Evolutionary conservation across 2,329 filamentous ascomycete species (phyloP).

Genomic region (Pezicula rhizophila): DNA sequence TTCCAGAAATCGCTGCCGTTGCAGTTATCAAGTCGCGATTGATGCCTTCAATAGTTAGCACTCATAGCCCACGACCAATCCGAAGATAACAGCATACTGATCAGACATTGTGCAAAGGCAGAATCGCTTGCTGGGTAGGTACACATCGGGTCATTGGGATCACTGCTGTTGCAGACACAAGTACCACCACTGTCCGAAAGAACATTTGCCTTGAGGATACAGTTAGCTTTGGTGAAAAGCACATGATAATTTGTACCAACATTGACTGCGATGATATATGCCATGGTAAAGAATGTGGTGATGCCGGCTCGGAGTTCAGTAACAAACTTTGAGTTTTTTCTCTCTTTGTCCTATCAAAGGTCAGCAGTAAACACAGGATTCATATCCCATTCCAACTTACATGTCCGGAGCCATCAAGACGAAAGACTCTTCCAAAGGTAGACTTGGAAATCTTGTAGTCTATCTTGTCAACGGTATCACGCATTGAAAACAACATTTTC

Average conservation of each 20-base stretch:
- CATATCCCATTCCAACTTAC: constrained; percentile 35
- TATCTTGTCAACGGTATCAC: constrained; percentile 20
- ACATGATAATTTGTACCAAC: constrained; percentile 30
- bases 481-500: constrained; percentile 8
- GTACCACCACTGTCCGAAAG: constrained; percentile 72
- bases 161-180: constrained; percentile 50
- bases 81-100: constrained; percentile 17
- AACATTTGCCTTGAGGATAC: constrained; percentile 55
- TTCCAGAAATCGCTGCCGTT: constrained; percentile 72
- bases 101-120: constrained; percentile 37
- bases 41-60: constrained; percentile 39
- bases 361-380: background rate
- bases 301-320: constrained; percentile 74
- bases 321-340: constrained; percentile 64
- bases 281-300: constrained; percentile 77
- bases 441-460: constrained; percentile 35
- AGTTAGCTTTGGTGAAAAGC: constrained; percentile 4
- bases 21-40: constrained; percentile 76
- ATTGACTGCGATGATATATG: constrained; percentile 76
- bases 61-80: background rate
- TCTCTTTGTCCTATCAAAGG: constrained; percentile 52
- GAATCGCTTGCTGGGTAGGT: constrained; percentile 18
- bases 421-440: constrained; percentile 55
- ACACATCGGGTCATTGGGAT: constrained; percentile 19
- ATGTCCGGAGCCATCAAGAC: constrained; percentile 62